Conservation (phyloP, 2,329 filamentous ascomycete species). For the Chaetomiaceae sp. region DNA sequence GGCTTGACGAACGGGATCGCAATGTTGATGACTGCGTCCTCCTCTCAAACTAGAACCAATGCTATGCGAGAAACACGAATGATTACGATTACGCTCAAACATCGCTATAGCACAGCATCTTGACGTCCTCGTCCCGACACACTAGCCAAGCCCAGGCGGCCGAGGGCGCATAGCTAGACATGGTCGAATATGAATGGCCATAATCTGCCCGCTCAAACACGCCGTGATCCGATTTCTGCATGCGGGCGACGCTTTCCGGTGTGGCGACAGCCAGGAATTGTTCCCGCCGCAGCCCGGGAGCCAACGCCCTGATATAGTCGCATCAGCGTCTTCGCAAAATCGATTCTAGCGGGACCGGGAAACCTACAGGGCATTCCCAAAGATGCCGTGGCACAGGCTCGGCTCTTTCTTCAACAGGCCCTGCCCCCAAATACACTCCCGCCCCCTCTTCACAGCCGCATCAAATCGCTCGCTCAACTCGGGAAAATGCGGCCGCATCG, state of each 20-base stretch:
- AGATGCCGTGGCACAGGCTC: constrained; percentile 56
- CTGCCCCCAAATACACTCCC: constrained; percentile 47
- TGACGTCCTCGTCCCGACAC: constrained; percentile 17
- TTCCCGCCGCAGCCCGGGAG: constrained; percentile 32
- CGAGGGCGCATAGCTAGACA: constrained; percentile 27
- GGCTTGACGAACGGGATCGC: no score
- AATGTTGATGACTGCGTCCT: no score
- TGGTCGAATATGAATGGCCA: constrained; percentile 26
- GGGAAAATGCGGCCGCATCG: constrained; percentile 48
- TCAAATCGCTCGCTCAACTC: constrained; percentile 46
- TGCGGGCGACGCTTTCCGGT: constrained; percentile 47
- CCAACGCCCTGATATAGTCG: constrained; percentile 8
- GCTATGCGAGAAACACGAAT: no score
- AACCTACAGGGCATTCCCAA: constrained; percentile 52
- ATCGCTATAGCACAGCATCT: constrained; percentile 28
- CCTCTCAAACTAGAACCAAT: no score
- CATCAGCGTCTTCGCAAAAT: no score
- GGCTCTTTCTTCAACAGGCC: constrained; percentile 58
- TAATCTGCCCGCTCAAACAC: constrained; percentile 30
- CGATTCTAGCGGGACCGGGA: no score
- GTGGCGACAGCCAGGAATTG: constrained; percentile 55
- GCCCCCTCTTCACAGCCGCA: constrained; percentile 42
- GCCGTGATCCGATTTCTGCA: constrained; percentile 21
- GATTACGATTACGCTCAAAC: no score
- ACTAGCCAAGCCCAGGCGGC: constrained; percentile 30